Base-by-base conservation (phyloP, 2,329 filamentous ascomycete species). In the Orbilia quercus region DNA sequence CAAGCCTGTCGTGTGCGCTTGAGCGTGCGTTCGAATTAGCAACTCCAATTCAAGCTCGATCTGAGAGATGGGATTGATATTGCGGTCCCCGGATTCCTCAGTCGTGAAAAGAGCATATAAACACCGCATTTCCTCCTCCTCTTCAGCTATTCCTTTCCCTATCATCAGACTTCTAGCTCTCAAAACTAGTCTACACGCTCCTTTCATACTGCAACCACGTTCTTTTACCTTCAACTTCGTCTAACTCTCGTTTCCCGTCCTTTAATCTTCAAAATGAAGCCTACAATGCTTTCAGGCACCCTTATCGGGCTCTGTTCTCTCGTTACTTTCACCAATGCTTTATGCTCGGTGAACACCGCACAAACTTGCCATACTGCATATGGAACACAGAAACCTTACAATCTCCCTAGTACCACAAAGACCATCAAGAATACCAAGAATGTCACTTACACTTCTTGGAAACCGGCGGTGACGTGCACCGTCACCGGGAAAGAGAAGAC, bases 71-170 rank as follows among this genome's bases (percentile, higher is more conserved):
- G 25, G 7, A 31, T 31, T 5, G 36, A 5, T n/a, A n/a, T n/a
- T n/a, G n/a, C 36, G 14, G 12, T 54, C 28, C 28, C 11, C n/a
- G n/a, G 31, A 5, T 18, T 40, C 31, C 2, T 18, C 18, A n/a
- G 23, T 54, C 31, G 7, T 40, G 31, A 54, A 40, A 36, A 38
- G 31, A 20, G 31, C 50, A 54, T 54, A 54, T 54, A 54, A 54
- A 54, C 50, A 31, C 18, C 50, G 22, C 22, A 38, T 54, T 9
- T 22, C 34, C 18, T 28, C 45, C 28, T 31, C 28, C 9, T 31
- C 5, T 31, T 50, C 45, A 9, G 22, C 28, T 50, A 23, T 54
- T 7, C 9, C 11, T 50, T 40, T 54, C 16, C 9, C 11, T 7
- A 38, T 11, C 31, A 40, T 40, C 48, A 34, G 28, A 25, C 23